Evolutionary conservation across 495 filamentous ascomycete species (phyloP), one percentile per base, ranked within the genome.

Genomic region (Cryomyces minteri): DNA sequence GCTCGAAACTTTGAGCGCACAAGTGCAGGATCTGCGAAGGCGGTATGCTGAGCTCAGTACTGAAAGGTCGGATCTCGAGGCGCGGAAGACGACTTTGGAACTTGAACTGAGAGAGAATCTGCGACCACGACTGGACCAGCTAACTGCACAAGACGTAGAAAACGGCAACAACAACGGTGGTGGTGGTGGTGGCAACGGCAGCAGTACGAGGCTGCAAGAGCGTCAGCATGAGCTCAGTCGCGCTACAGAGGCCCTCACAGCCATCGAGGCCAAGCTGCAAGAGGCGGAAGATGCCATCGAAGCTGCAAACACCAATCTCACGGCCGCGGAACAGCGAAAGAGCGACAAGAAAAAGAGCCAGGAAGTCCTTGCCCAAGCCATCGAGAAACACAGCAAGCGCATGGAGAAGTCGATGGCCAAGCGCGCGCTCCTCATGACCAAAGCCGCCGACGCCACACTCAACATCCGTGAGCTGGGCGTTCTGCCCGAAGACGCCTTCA

Each of bases 381-480:
- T 96, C 46, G 82, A 90, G 55, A 84, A 82, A 47, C 72, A 87
- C 44, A 85, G 94, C 62, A 90, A 93, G 58, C 73, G 74, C 42
- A 84, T 94, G 71, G 88, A 95, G 57, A 90, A 85, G 65, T 84
- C 78, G 54, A 83, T 90, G 62, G 77, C 83, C 45, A 88, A 86
- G 64, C 83, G 82, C 54, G 79, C 84, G 4, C 67, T 84, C 0
- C 67, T 94, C 37, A 75, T 72, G 28, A 73, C 80, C 51, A 79
- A 84, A 55, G 79, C 79, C 5, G 70, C 74, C 2, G 88, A 94
- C 54, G 83, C 82, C 49, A 74, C 75, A 37, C 76, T 81, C 51
- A 90, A 88, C 45, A 95, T 99, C 50, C 78, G 87, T 44, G 85
- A 94, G 51, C 68, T 99, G 6, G 90, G 90, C 53, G 86, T 90